phyloP scores from a whole-genome alignment of 305 asterid species.

The Caryopteris hybrid region DNA sequence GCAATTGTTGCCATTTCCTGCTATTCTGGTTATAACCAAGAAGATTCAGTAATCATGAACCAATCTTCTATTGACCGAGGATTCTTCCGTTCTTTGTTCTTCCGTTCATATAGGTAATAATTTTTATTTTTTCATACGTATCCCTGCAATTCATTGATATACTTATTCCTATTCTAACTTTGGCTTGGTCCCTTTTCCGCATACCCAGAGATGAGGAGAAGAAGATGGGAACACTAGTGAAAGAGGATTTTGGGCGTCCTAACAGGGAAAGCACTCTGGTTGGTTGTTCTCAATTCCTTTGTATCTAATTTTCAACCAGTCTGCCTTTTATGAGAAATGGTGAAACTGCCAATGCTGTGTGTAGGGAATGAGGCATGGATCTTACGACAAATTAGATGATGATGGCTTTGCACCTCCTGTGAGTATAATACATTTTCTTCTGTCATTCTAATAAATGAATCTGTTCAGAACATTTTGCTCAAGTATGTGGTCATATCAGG shows the following conservation, averaged over 20 bases:
- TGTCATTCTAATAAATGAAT: background rate
- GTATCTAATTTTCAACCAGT: background rate
- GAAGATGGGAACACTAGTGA: constrained; percentile 96
- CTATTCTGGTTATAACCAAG: constrained; percentile 85
- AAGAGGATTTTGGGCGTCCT: constrained; percentile 95
- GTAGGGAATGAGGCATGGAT: constrained; percentile 88
- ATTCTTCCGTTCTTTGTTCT: constrained; percentile 78
- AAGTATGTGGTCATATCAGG: constrained; percentile 19
- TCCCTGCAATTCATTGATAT: constrained; percentile 12
- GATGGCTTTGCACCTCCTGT: constrained; percentile 97
- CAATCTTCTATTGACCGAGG: constrained; percentile 90
- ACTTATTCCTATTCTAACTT: background rate
- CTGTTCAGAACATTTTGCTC: background rate
- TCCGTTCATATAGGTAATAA: constrained; percentile 64
- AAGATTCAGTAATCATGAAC: constrained; percentile 91
- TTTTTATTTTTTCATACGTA: background rate
- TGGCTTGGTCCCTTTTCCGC: constrained; percentile 14
- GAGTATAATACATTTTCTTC: background rate
- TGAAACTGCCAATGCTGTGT: background rate
- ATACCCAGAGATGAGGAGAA: constrained; percentile 90
- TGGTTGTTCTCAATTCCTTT: background rate
- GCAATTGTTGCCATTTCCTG: constrained; percentile 79
- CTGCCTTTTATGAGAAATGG: background rate
- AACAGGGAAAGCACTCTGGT: constrained; percentile 74
- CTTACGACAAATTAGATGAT: constrained; percentile 87